Evolutionary conservation across 116 monocot genomes (phyloP), one percentile per base, ranked within the genome.

Genomic region (Iris pallida): DNA sequence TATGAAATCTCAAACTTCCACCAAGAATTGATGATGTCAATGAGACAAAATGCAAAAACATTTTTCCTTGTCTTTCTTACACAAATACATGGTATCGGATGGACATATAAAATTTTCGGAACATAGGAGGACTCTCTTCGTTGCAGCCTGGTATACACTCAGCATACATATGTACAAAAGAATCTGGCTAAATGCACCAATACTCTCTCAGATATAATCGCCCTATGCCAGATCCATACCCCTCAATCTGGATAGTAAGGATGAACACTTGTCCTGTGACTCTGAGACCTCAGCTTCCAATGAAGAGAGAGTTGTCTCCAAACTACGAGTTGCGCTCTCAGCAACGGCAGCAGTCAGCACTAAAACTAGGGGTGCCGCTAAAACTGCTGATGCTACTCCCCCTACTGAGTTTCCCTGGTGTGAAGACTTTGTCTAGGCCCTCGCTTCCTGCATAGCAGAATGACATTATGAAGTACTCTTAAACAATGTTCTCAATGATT

Each of bases 361-460:
- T 78, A 58, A 79, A 68, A 45, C 19, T 70, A 52, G 89, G 86
- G 14, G 82, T 71, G 76, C 72, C 83, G 63, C 78, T 69, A 30
- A 83, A 60, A 44, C 78, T 83, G 30, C 78, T 83, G 58, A 63
- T 55, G 73, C 91, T 88, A 57, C 81, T 81, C 4, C 87, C 80
- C 51, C 91, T 80, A 66, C 88, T 84, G 8, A 86, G 72, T 68
- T 82, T 91, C 59, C 83, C 83, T 41, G 92, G 85, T 1, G 85
- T 75, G 53, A 97, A 85, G 47, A 90, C 78, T 63, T 61, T 89
- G 75, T 92, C 90, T n/a, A 96, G 42, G 60, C 92, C 75, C 19
- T 79, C 86, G 40, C 76, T 92, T 66, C 97, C 97, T 97, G 82
- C 72, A 71, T 41, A 57, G 4, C 8, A 68, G 51, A 14, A 19